Conservation (phyloP, 1,284 basidiomycete genomes). For the Prillingera fragicola region DNA sequence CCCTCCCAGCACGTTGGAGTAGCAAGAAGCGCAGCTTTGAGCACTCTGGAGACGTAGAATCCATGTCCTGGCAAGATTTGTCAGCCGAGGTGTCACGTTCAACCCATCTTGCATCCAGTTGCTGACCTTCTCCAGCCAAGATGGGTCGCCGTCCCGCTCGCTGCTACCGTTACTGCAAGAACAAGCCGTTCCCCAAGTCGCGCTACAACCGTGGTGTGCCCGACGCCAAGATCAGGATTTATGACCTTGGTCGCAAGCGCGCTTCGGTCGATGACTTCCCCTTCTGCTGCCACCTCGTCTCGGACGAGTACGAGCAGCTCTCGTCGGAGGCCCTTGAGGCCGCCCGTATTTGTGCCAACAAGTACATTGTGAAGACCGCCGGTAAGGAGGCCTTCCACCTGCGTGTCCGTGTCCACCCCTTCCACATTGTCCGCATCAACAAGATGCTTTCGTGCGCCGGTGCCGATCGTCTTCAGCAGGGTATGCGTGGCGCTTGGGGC, state of each 20-base stretch:
- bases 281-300: slow-evolving; percentile 92
- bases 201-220: slow-evolving; percentile 98
- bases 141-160: slow-evolving; percentile 96
- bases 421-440: slow-evolving; percentile 99
- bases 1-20: too few relatives aligned
- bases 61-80: background rate
- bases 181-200: slow-evolving; percentile 84
- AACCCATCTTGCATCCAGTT: background rate
- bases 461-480: slow-evolving; percentile 94
- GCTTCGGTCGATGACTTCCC: slow-evolving; percentile 97
- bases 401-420: slow-evolving; percentile 94
- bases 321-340: slow-evolving; percentile 96
- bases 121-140: slow-evolving; percentile 31
- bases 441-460: slow-evolving; percentile 99
- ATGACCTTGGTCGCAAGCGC: slow-evolving; percentile 90
- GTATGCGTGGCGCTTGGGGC: slow-evolving; percentile 99
- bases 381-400: slow-evolving; percentile 99
- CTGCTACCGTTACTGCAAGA: slow-evolving; percentile 98
- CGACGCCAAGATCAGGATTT: slow-evolving; percentile 90
- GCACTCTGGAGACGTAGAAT: too few relatives aligned
- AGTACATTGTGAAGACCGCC: slow-evolving; percentile 96
- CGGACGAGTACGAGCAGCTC: slow-evolving; percentile 97
- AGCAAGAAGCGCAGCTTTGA: too few relatives aligned
- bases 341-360: slow-evolving; percentile 98
- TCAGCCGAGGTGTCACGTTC: background rate